Base-by-base conservation (phyloP, 139 green algal species). In the Chlorella sp. region DNA sequence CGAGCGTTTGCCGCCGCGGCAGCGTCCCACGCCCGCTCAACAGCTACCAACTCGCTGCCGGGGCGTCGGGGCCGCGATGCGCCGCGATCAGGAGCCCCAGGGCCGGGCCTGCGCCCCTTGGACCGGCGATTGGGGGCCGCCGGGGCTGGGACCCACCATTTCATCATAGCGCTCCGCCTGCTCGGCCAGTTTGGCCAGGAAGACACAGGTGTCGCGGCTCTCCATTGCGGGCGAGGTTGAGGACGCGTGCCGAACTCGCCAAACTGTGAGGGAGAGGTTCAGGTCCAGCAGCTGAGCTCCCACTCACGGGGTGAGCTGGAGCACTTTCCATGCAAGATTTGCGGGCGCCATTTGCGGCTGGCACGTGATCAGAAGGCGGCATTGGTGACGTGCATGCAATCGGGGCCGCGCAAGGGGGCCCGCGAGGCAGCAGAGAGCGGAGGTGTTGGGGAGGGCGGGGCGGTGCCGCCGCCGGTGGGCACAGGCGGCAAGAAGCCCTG, bases 141-240 rank as follows among this genome's bases (percentile, higher is more conserved):
- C 42, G 76, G 78, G 32, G n/a, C 9, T 1, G 83, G 24, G n/a
- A 39, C 91, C 37, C 86, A 96, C 93, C 96, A 99, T 98, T 87
- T 98, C 98, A 91, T 99, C 97, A 85, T 99, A 99, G 18, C 97
- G 91, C 94, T 99, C 98, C 16, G 98, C 98, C 91, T 99, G 98
- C 95, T 99, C 98, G 37, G 98, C 97, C 71, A 99, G 95, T 95
- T 99, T 99, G 79, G 98, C 98, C 89, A 97, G 37, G 48, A 89
- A 88, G 42, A 89, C 85, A 48, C 85, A 89, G 42, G 85, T 82
- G 37, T 83, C 85, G 34, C 85, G 75, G 53, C 40, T 39, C 64
- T 71, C 64, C 48, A 57, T 57, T 78, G 71, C 32, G 32, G 36
- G 71, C 71, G 71, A 16, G 32, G 71, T 30, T 78, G 71, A n/a